A percentile compares a stretch with the other conserved stretches of the same genome.
Conservation (phyloP, 495 filamentous ascomycete genomes). For the Xylaria curta region DNA sequence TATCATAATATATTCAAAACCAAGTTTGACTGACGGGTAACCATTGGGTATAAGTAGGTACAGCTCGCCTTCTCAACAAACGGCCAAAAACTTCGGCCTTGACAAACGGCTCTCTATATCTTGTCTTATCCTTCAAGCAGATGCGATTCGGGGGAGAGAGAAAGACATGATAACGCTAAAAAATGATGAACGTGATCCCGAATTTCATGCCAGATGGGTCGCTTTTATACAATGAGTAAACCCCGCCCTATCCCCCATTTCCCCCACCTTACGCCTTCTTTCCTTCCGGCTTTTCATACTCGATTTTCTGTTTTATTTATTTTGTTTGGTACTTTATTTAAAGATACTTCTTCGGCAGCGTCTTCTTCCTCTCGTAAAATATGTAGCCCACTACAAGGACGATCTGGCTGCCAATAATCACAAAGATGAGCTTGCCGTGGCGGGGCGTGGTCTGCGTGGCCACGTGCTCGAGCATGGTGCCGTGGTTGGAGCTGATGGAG, state of each 20-base stretch:
- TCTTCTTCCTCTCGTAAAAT: conserved; percentile 81
- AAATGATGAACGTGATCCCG: not conserved
- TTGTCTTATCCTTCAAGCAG: not conserved
- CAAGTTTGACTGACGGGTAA: not conserved
- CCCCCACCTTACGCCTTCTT: conserved; percentile 10
- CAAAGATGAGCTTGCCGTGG: conserved; percentile 74
- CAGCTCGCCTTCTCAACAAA: not conserved
- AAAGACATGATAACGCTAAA: not conserved
- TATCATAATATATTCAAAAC: not conserved
- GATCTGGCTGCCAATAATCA: conserved; percentile 78
- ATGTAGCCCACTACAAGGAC: conserved; percentile 72
- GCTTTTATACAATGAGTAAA: conserved; percentile 36
- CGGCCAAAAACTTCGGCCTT: not conserved
- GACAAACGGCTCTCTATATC: conserved; percentile 8
- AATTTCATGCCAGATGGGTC: conserved; percentile 3
- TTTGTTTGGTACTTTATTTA: conserved; percentile 40
- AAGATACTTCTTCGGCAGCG: conserved; percentile 90
- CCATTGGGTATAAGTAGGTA: not conserved
- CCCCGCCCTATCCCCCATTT: not conserved
- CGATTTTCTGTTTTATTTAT: no score
- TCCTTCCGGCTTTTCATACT: not conserved
- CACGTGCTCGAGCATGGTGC: conserved; percentile 65
- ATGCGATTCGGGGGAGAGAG: not conserved
- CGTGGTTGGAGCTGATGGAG: conserved; percentile 74
- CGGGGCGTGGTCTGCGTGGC: conserved; percentile 62